phyloP scores from a whole-genome alignment of 2,329 filamentous ascomycete species.

The Xylaria multiplex region DNA sequence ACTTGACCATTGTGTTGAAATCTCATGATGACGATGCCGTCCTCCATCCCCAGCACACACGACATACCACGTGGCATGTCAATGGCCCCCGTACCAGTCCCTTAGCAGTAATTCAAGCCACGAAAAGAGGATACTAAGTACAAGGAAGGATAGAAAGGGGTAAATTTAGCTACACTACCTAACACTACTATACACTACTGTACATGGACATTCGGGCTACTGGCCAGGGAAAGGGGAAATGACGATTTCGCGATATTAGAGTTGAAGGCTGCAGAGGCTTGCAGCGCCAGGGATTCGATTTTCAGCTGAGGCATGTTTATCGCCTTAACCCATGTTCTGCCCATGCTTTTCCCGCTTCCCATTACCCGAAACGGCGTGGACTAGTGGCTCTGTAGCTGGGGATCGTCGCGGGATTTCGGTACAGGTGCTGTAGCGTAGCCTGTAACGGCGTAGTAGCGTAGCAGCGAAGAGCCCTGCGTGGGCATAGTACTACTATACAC shows the following conservation, averaged over 20 bases:
- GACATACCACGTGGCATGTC: constrained; percentile 25
- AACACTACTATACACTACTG: too few species aligned
- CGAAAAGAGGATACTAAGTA: neutral
- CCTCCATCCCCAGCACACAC: constrained; percentile 5
- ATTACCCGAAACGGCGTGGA: constrained; percentile 25
- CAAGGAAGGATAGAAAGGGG: neutral
- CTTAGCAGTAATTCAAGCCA: constrained; percentile 1
- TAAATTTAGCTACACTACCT: neutral
- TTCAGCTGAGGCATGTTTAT: constrained; percentile 30
- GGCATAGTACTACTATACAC: too few species aligned
- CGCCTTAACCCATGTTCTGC: neutral
- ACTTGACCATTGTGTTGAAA: neutral
- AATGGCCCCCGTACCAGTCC: constrained; percentile 1
- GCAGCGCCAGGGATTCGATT: constrained; percentile 26
- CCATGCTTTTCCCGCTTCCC: constrained; percentile 22
- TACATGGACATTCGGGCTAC: neutral
- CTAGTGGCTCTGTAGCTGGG: constrained; percentile 12
- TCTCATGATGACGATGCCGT: constrained; percentile 6
- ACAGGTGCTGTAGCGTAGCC: constrained; percentile 5
- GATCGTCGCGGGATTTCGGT: constrained; percentile 5
- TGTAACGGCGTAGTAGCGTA: neutral
- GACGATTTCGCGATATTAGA: neutral
- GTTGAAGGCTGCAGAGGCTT: neutral
- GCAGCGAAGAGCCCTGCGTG: too few species aligned
- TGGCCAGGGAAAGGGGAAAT: constrained; percentile 2